Evolutionary conservation across 768 basidiomycete genomes (phyloP).

Genomic region (Amanita pallidorosea): DNA sequence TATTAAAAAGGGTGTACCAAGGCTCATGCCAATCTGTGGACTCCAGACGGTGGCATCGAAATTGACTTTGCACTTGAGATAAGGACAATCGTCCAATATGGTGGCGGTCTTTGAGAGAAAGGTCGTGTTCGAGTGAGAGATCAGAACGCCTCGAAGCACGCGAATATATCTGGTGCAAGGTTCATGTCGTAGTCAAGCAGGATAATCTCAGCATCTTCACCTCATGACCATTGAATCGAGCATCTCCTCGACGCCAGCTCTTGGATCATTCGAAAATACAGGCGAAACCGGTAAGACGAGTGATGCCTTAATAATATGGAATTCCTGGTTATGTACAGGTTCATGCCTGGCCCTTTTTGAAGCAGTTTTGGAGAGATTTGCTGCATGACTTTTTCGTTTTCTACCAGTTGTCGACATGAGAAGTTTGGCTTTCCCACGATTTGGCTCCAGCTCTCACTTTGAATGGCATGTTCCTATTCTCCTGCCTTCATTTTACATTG

Average conservation of each 20-base stretch:
- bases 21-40: conserved; percentile 69
- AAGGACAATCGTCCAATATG: conserved; percentile 80
- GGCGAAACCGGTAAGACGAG: conserved; percentile 73
- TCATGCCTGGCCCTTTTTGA: conserved; percentile 25
- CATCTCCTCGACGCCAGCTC: conserved; percentile 75
- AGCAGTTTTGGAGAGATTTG: conserved; percentile 8
- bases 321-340: conserved; percentile 35
- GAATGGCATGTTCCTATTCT: conserved; percentile 8
- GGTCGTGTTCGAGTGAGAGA: conserved; percentile 71
- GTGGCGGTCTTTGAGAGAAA: conserved; percentile 56
- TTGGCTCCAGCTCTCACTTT: not conserved
- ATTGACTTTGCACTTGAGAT: conserved; percentile 57
- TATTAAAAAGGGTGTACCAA: conserved; percentile 39
- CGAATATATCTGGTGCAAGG: conserved; percentile 65
- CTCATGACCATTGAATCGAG: conserved; percentile 94
- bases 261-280: conserved; percentile 64
- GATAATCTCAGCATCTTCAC: conserved; percentile 30
- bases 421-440: conserved; percentile 3
- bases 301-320: conserved; percentile 51
- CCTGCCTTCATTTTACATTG: not conserved
- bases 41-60: conserved; percentile 90
- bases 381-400: conserved; percentile 2
- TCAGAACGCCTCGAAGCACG: conserved; percentile 76
- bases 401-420: not conserved
- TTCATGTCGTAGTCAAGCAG: not conserved